Evolutionary conservation across 176 grass and related monocot species (phyloP), one percentile per base, ranked within the genome.

Genomic region (Hyparrhenia diplandra): DNA sequence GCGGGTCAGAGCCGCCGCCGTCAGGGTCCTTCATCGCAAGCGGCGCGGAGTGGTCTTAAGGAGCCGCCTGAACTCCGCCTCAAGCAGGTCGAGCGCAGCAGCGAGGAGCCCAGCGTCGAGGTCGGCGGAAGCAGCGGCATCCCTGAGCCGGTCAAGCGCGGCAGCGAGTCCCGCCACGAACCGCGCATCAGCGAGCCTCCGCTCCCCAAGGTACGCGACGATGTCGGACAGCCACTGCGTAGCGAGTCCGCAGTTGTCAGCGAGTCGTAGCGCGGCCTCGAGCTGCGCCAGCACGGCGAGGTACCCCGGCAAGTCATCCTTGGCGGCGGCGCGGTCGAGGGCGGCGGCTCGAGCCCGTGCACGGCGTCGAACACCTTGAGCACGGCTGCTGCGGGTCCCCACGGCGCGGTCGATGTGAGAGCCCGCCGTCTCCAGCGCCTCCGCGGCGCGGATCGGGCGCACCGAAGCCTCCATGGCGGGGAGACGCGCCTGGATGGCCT

Each of bases 311-410:
- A 95, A 78, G 78, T 98, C 95, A 2, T 10, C 42, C 0, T 40
- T 3, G 0, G 79, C 70, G 3, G 88, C 65, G 9, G 82, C 73
- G 2, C 72, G 84, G 7, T 71, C 86, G 0, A 98, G 86, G 1
- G 92, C 20, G 95, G 82, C 30, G 81, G 66, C 74, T 98, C 95
- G 31, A 98, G 92, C 34, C 90, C 95, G 77, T 98, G 95, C 34
- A 98, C 92, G 17, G 95, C 95, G 66, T 98, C 95, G 64, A 98
- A 98, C 39, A 98, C 92, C 95, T 94, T 94, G 74, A 98, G 95
- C 0, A 98, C 95, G 4, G 92, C 92, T 0, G 95, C 90, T 2
- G 95, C 92, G 3, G 95, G 95, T 0, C 0, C 86, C 88, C 17
- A 98, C 84, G 8, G 95, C 95, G 40, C 88, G 92, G 88, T 94